These are phyloP conservation scores for Elasticomyces elasticus DNA, from an alignment of 495 filamentous ascomycete species.

Conservation along the genomic window DNA sequence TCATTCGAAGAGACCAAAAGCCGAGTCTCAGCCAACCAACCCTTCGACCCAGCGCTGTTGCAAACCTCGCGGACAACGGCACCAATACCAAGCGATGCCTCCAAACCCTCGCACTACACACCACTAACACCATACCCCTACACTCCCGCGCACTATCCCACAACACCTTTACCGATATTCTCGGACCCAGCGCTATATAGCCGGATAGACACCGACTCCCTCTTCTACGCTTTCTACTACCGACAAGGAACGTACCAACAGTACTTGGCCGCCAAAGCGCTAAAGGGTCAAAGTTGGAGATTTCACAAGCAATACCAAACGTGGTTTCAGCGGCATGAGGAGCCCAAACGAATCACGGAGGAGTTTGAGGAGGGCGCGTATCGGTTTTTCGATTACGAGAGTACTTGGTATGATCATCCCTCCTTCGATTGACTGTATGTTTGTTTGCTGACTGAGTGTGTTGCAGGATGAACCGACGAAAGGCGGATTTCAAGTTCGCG, in stretches of 20 bases:
- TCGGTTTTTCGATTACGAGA: constrained; percentile 98
- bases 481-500: constrained; percentile 95
- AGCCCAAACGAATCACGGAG: constrained; percentile 95
- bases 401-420: constrained; percentile 71
- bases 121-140: constrained; percentile 63
- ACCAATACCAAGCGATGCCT: constrained; percentile 68
- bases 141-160: constrained; percentile 78
- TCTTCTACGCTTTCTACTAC: constrained; percentile 99
- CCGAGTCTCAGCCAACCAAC: constrained; percentile 20
- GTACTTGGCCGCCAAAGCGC: constrained; percentile 86
- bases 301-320: constrained; percentile 99
- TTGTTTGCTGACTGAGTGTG: constrained; percentile 14
- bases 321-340: constrained; percentile 97
- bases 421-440: constrained; percentile 6
- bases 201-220: constrained; percentile 82
- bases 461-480: constrained; percentile 93
- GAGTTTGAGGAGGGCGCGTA: constrained; percentile 98
- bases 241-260: constrained; percentile 92
- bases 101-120: constrained; percentile 71
- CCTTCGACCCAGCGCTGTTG: constrained; percentile 50
- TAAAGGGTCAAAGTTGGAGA: constrained; percentile 95
- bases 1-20: constrained; percentile 77
- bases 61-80: constrained; percentile 56
- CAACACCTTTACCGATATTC: constrained; percentile 79
- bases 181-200: constrained; percentile 81